Evolutionary conservation across 495 filamentous ascomycete genomes (phyloP).

Genomic region (Aspergillus carlsbadensis): DNA sequence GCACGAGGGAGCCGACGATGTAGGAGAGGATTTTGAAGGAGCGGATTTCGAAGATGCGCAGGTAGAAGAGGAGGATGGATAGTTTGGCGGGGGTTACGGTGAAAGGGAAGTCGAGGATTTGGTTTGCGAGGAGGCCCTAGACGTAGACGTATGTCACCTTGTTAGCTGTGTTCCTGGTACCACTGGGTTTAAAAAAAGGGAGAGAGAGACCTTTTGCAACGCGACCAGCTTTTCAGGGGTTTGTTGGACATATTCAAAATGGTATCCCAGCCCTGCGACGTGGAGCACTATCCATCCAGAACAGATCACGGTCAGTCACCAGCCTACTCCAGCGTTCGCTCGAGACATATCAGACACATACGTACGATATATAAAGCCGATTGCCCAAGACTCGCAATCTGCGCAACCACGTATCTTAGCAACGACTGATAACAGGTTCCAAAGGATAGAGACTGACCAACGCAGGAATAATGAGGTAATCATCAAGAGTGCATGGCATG

Average conservation of each 20-base stretch:
- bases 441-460: constrained; percentile 13
- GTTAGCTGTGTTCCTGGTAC: neutral
- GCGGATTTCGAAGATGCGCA: constrained; percentile 34
- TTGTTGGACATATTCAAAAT: constrained; percentile 17
- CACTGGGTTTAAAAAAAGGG: neutral
- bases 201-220: constrained; percentile 11
- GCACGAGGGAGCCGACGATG: constrained; percentile 28
- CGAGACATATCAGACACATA: constrained; percentile 1
- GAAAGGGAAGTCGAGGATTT: constrained; percentile 32
- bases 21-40: constrained; percentile 29
- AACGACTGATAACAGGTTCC: neutral
- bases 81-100: constrained; percentile 35
- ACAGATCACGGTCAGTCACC: neutral
- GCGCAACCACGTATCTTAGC: neutral
- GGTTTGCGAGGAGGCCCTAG: constrained; percentile 17
- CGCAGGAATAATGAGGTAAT: constrained; percentile 30
- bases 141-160: neutral
- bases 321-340: neutral
- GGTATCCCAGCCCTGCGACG: constrained; percentile 19
- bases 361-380: constrained; percentile 18
- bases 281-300: constrained; percentile 15
- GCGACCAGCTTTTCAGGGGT: constrained; percentile 12
- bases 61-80: constrained; percentile 44
- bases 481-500: constrained; percentile 23
- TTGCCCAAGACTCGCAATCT: constrained; percentile 18